Percentiles rank a stretch among this genome's conserved stretches.
These are phyloP conservation scores for Fusarium citri DNA, from an alignment of 2,329 filamentous ascomycete species.

Conservation along the genomic window DNA sequence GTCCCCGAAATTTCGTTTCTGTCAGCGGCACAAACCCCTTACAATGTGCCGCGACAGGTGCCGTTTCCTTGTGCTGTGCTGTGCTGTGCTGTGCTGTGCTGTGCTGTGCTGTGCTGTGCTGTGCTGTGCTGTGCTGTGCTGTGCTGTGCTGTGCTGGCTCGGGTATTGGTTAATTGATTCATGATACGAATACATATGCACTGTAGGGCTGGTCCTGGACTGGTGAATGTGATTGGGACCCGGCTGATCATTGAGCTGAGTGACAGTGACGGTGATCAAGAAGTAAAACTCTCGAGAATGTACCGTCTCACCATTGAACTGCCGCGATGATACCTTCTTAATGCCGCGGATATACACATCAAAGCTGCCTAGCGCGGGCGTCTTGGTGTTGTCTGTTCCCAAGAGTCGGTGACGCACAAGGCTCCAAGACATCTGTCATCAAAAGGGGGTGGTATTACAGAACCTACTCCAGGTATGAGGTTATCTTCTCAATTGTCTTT, in stretches of 20 bases:
- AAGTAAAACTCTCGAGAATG: conserved; percentile 1
- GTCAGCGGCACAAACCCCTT: not conserved
- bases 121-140: no score
- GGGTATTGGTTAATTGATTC: not conserved
- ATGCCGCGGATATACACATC: conserved; percentile 31
- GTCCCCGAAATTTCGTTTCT: conserved; percentile 19
- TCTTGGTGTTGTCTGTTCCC: conserved; percentile 12
- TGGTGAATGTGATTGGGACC: not conserved
- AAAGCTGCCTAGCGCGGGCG: conserved; percentile 6
- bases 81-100: no score
- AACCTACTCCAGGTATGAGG: not conserved
- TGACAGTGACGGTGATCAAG: conserved; percentile 23
- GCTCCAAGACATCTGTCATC: not conserved
- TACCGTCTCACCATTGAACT: conserved; percentile 4
- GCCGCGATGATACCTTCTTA: conserved; percentile 11
- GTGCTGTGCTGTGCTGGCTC: not conserved
- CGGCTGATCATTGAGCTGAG: conserved; percentile 20
- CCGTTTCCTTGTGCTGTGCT: not conserved
- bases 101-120: no score
- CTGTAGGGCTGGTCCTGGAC: conserved; percentile 25
- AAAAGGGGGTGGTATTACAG: not conserved
- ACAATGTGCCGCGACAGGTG: conserved; percentile 10
- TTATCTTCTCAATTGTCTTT: not conserved
- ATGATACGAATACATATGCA: not conserved
- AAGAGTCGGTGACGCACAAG: conserved; percentile 15